Base-by-base conservation (phyloP, 2,329 filamentous ascomycete genomes). In the Pseudogymnoascus sp. region DNA sequence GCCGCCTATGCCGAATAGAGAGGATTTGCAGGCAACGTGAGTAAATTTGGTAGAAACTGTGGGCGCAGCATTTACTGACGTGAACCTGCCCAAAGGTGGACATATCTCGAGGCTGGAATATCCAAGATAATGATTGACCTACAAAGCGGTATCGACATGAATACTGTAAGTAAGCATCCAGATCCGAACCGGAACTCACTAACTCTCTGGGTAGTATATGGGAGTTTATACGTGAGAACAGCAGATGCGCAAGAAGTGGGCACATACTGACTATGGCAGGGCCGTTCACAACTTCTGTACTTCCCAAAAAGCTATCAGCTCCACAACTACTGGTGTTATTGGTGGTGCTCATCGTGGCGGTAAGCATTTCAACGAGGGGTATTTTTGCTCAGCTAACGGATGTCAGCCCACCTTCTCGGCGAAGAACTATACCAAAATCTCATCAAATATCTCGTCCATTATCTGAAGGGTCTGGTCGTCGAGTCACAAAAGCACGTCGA, bases 231-330 rank as follows among this genome's bases (percentile, higher is more conserved):
- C 93, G 88, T 91, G 73, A 68, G 77, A 74, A 60, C 35, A 58
- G 31, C 6, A 40, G 35, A 15, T 39, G n/a, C 18, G 13, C 10
- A 13, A 18, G 29, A 33, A 13, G 12, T 18, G 27, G 48, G 48
- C 48, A 55, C 15, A 35, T 18, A 55, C 48, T 55, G 2, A 55
- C 29, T 55, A 33, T 59, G 59, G 61, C 73, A 92, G 82, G 60
- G 92, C 92, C 64, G 94, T 99, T 59, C 94, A 99, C 78, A 97
- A 99, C 79, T 99, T 99, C 76, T 99, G 94, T 75, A 99, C 94
- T 62, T 96, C 94, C 25, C 94, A 97, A 75, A 97, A 97, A 74
- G 91, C 91, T 1, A 86, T 92, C 48, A 83, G 84, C n/a, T 80
- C 83, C 60, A 76, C 76, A 12, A 73, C 72, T 25, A 65, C 68